A percentile compares a stretch with the other conserved stretches of the same genome.
These are phyloP conservation scores for Sesbania bispinosa DNA, from an alignment of 306 rosid species.

Conservation along the genomic window DNA sequence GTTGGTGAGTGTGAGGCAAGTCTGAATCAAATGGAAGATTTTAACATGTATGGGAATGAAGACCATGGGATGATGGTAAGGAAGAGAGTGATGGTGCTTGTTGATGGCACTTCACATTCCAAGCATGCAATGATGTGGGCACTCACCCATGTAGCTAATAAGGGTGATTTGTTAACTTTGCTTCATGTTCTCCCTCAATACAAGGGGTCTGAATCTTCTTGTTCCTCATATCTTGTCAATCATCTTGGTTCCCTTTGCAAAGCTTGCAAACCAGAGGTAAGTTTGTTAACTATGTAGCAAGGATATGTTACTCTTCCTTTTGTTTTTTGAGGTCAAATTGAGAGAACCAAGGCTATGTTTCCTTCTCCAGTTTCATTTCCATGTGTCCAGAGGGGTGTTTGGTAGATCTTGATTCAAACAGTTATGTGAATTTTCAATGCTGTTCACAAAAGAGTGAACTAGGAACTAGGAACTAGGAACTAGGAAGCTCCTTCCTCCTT, in stretches of 20 bases:
- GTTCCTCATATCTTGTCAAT: slow-evolving; percentile 56
- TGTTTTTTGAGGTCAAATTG: background rate
- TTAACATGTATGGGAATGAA: slow-evolving; percentile 47
- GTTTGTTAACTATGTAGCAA: background rate
- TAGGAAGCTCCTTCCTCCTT: background rate
- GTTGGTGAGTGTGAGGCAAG: slow-evolving; percentile 37
- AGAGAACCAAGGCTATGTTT: background rate
- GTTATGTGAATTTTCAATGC: background rate
- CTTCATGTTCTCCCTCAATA: slow-evolving; percentile 64
- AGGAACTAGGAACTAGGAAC: no score
- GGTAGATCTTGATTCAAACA: slow-evolving; percentile 37
- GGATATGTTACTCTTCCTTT: background rate
- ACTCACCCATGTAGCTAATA: slow-evolving; percentile 70
- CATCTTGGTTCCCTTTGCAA: slow-evolving; percentile 81
- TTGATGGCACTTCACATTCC: slow-evolving; percentile 71
- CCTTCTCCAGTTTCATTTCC: background rate
- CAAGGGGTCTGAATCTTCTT: slow-evolving; percentile 32
- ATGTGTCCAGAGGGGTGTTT: background rate
- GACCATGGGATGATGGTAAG: slow-evolving; percentile 42
- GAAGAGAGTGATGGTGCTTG: slow-evolving; percentile 92
- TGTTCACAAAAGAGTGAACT: slow-evolving; percentile 8
- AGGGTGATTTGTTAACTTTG: slow-evolving; percentile 82
- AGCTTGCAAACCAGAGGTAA: slow-evolving; percentile 89
- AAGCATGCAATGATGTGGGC: slow-evolving; percentile 97
- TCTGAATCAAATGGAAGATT: slow-evolving; percentile 55